Conservation (phyloP, 2,329 filamentous ascomycete species). For the Ambrosiella xylebori region DNA sequence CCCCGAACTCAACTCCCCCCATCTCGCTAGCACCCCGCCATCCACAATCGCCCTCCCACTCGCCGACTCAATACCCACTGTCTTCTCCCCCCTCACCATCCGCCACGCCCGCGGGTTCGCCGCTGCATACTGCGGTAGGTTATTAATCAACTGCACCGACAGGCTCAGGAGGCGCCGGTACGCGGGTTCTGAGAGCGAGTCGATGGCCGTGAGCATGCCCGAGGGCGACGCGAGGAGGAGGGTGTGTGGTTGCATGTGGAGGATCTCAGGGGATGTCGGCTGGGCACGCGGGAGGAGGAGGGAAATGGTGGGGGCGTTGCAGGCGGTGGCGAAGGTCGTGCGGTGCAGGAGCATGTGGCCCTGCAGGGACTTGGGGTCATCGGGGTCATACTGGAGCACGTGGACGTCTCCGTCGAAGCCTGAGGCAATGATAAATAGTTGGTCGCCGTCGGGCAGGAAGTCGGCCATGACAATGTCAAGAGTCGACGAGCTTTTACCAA, state of each 20-base stretch:
- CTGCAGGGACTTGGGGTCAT: conserved; percentile 84
- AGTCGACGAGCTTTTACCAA: conserved; percentile 67
- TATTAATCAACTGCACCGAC: conserved; percentile 59
- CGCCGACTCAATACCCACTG: conserved; percentile 37
- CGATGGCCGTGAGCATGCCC: conserved; percentile 60
- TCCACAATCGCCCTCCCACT: conserved; percentile 57
- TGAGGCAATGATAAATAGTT: conserved; percentile 65
- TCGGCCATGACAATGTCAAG: conserved; percentile 70
- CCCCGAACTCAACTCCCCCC: conserved; percentile 57
- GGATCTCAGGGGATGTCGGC: conserved; percentile 16
- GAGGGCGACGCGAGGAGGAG: conserved; percentile 59
- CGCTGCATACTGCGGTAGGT: conserved; percentile 58
- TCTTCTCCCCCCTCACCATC: conserved; percentile 30
- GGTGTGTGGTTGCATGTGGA: conserved; percentile 23
- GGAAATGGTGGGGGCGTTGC: conserved; percentile 57
- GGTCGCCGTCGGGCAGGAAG: conserved; percentile 70
- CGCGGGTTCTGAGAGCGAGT: conserved; percentile 57
- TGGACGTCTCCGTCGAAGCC: conserved; percentile 79
- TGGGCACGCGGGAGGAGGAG: conserved; percentile 52
- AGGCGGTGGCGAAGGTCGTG: conserved; percentile 71
- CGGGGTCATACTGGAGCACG: conserved; percentile 83
- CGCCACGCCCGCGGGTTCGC: conserved; percentile 74
- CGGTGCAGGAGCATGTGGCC: conserved; percentile 75
- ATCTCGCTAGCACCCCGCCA: conserved; percentile 55
- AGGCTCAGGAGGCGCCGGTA: conserved; percentile 75